A percentile compares a stretch with the other conserved stretches of the same genome.
These are phyloP conservation scores for Phaeosphaeriaceae sp. DNA, from an alignment of 2,329 filamentous ascomycete genomes.

Conservation along the genomic window DNA sequence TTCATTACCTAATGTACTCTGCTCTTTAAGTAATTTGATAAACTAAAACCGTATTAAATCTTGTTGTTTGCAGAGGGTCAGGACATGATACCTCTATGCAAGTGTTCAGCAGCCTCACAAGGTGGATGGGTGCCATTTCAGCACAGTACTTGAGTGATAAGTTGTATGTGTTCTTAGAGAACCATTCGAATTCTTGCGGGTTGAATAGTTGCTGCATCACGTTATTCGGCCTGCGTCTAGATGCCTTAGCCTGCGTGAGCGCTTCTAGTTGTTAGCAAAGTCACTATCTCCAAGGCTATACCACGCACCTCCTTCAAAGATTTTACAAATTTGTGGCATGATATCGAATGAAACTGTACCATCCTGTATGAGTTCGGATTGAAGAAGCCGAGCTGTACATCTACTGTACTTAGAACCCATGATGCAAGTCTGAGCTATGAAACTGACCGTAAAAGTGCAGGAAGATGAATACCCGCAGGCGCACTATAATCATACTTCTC, in stretches of 20 bases:
- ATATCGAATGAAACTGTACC: constrained; percentile 31
- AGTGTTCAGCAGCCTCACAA: constrained; percentile 61
- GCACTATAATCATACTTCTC: constrained; percentile 59
- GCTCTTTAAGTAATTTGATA: constrained; percentile 45
- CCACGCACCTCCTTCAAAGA: constrained; percentile 59
- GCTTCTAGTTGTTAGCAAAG: constrained; percentile 51
- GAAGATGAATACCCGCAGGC: constrained; percentile 62
- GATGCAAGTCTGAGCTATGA: constrained; percentile 41
- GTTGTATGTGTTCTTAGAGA: constrained; percentile 83
- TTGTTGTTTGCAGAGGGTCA: background rate
- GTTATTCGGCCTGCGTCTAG: constrained; percentile 51
- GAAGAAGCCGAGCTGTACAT: constrained; percentile 54
- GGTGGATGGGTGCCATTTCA: constrained; percentile 61
- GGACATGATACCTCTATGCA: constrained; percentile 50
- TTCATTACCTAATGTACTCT: constrained; percentile 24
- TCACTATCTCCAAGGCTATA: background rate
- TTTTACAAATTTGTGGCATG: constrained; percentile 59
- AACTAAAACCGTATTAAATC: constrained; percentile 40
- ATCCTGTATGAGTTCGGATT: constrained; percentile 50
- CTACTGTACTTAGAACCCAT: constrained; percentile 30
- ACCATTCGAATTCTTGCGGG: constrained; percentile 77
- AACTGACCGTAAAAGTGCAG: constrained; percentile 68
- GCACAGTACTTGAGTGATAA: constrained; percentile 68
- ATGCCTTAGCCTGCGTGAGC: constrained; percentile 55
- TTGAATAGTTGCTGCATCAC: constrained; percentile 59